Evolutionary conservation across 1,284 basidiomycete species (phyloP), one percentile per base, ranked within the genome.

Genomic region (Ganoderma multipileum): DNA sequence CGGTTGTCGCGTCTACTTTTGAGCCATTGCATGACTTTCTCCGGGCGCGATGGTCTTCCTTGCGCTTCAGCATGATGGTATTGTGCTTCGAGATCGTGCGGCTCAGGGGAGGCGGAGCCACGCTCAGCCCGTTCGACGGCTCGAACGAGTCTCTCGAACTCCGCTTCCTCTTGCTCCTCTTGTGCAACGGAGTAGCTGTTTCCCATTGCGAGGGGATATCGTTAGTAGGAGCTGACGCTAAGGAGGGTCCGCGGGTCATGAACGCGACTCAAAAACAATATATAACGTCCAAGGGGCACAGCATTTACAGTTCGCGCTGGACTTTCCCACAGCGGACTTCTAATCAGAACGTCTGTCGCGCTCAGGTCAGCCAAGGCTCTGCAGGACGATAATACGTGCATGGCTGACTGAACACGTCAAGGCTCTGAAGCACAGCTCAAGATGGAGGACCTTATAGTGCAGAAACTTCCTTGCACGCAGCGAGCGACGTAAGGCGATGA

Each of bases 41-140:
- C 52, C 30, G 52, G 12, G 18, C 30, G 52, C 8, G 52, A 18
- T 33, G 52, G 52, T 2, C 16, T 30, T 20, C 26, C 52, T 28
- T 55, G 28, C 12, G 28, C 14, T 33, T 55, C 52, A 33, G 5
- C 28, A 33, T 8, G 5, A 20, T 9, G 16, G 52, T 33, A 55
- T 8, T 55, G 52, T 18, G 28, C 52, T 28, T 72, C 68, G 23
- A 72, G 28, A 42, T 70, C 66, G 54, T 59, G 42, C 20, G n/a
- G 55, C 20, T 18, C 57, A 8, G 28, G 36, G 5, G 61, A 50
- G 12, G 20, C 50, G 50, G 42, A 44, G n/a, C 68, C 66, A 30
- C 66, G 70, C 16, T 67, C 68, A 11, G 71, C 71, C 28, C 65
- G 50, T 68, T 72, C 66, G 18, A 72, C 68, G 16, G 63, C 71